phyloP scores from a whole-genome alignment of 2,329 filamentous ascomycete species.

The Cadophora luteo-olivacea region DNA sequence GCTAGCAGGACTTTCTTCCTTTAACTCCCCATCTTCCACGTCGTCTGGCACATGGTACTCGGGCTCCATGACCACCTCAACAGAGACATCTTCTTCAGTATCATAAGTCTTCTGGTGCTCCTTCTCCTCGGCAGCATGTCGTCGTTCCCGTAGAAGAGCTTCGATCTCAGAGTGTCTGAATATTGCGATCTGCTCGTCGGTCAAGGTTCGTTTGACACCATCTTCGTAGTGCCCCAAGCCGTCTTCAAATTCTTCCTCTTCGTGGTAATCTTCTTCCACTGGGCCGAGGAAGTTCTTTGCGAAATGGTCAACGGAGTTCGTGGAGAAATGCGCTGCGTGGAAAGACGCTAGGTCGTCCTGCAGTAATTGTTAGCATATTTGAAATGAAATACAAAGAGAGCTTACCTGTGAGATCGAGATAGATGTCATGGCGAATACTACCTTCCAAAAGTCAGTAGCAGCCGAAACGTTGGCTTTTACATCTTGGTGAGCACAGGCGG shows the following conservation, averaged over 20 bases:
- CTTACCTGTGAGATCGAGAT: constrained; percentile 50
- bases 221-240: constrained; percentile 85
- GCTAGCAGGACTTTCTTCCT: constrained; percentile 27
- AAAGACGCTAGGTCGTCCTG: constrained; percentile 42
- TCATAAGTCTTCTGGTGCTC: constrained; percentile 2
- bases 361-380: constrained; percentile 22
- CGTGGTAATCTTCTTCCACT: constrained; percentile 56
- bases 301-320: constrained; percentile 59
- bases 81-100: not conserved
- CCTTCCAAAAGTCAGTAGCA: not conserved
- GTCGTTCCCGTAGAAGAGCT: constrained; percentile 63
- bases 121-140: constrained; percentile 39
- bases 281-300: constrained; percentile 51
- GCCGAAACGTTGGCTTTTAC: not conserved
- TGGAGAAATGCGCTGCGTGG: constrained; percentile 41
- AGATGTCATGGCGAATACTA: constrained; percentile 30
- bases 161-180: constrained; percentile 91
- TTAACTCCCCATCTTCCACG: constrained; percentile 33
- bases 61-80: not conserved
- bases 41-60: constrained; percentile 15
- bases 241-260: constrained; percentile 54
- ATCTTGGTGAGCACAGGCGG: not conserved
- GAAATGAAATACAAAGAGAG: constrained; percentile 9
- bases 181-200: constrained; percentile 88
- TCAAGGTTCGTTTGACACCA: constrained; percentile 86